These are phyloP conservation scores for Amaranthus cruentus DNA, from an alignment of 148 eudicot genomes.

Conservation along the genomic window DNA sequence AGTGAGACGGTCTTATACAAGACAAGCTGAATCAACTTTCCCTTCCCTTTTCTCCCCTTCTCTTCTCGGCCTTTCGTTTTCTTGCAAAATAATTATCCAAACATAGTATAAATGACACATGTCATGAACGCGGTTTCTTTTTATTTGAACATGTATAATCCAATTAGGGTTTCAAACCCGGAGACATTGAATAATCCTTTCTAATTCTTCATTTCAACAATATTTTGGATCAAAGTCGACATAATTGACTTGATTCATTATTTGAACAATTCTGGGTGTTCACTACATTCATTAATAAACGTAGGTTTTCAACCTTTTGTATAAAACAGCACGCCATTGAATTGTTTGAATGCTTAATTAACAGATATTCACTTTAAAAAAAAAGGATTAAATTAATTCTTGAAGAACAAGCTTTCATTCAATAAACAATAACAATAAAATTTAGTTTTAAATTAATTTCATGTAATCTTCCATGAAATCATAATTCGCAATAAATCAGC, in stretches of 20 bases:
- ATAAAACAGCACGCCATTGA: neutral
- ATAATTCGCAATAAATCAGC: constrained; percentile 15
- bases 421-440: neutral
- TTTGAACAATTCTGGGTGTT: neutral
- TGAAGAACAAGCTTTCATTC: no score
- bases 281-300: neutral
- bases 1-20: no score
- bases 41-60: no score
- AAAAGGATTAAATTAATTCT: no score
- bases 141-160: no score
- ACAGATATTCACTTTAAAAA: neutral
- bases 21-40: no score
- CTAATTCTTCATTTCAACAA: constrained; percentile 2
- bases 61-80: no score
- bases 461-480: constrained; percentile 5
- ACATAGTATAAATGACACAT: no score
- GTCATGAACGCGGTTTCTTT: no score
- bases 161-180: constrained; percentile 1
- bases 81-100: no score
- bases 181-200: constrained; percentile 2
- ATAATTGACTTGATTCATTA: neutral
- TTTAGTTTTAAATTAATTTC: neutral
- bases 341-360: constrained; percentile 3
- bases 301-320: constrained; percentile 1
- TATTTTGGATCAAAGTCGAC: neutral